Conservation (phyloP, 768 basidiomycete species). For the Rhizopogon vulgaris region DNA sequence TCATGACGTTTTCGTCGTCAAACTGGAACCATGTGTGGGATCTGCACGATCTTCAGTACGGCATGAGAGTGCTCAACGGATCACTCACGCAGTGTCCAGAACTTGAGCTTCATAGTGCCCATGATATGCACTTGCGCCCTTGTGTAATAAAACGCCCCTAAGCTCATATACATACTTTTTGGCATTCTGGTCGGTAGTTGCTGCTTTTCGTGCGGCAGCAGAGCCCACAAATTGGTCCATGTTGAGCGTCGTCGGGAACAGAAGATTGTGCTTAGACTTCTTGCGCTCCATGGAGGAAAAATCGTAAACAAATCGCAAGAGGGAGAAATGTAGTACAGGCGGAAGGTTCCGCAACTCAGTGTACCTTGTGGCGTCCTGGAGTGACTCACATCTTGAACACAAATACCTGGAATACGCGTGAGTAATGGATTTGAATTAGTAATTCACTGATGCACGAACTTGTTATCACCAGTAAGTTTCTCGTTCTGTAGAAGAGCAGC, state of each 20-base stretch:
- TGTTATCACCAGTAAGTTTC: constrained; percentile 73
- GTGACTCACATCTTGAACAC: constrained; percentile 66
- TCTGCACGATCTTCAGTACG: constrained; percentile 28
- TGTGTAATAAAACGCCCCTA: constrained; percentile 81
- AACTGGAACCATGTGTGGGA: constrained; percentile 81
- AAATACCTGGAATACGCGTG: constrained; percentile 50
- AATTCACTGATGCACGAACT: constrained; percentile 33
- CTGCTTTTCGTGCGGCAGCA: constrained; percentile 10
- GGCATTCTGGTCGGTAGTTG: constrained; percentile 10
- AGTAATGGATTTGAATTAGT: background rate
- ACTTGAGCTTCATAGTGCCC: constrained; percentile 89
- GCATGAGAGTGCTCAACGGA: constrained; percentile 1
- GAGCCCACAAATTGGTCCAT: constrained; percentile 61
- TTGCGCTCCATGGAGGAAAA: constrained; percentile 70
- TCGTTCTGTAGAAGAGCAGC: constrained; percentile 63
- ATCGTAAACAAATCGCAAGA: constrained; percentile 92
- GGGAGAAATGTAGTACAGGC: constrained; percentile 84
- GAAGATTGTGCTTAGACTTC: constrained; percentile 77
- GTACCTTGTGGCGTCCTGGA: constrained; percentile 77
- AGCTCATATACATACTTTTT: constrained; percentile 63
- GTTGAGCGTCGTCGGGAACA: constrained; percentile 69
- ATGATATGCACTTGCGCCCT: constrained; percentile 87
- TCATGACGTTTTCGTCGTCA: constrained; percentile 82
- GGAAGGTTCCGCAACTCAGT: constrained; percentile 68
- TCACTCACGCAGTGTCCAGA: constrained; percentile 57